A percentile compares a stretch with the other conserved stretches of the same genome.
phyloP scores from a whole-genome alignment of 2,329 filamentous ascomycete genomes.

The Xylariaceae sp. region DNA sequence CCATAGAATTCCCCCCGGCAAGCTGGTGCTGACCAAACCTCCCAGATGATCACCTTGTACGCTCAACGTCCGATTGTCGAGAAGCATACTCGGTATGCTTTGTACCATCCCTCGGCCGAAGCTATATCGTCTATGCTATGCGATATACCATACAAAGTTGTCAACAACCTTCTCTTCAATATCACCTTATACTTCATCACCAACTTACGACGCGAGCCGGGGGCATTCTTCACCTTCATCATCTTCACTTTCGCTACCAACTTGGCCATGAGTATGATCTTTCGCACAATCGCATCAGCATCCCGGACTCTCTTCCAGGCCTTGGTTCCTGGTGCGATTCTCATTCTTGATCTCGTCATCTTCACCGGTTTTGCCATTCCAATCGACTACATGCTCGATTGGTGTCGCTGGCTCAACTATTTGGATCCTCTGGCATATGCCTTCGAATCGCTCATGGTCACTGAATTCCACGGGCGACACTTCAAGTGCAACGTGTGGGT shows the following conservation, averaged over 20 bases:
- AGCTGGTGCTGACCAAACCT: slow-evolving; percentile 12
- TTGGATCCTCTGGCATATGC: slow-evolving; percentile 75
- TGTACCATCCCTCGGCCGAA: slow-evolving; percentile 87
- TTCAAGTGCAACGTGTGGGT: slow-evolving; percentile 50
- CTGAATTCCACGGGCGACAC: slow-evolving; percentile 68
- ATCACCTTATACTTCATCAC: slow-evolving; percentile 83
- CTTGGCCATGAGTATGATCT: slow-evolving; percentile 80
- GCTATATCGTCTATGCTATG: slow-evolving; percentile 82
- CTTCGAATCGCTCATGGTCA: slow-evolving; percentile 77
- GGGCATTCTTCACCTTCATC: slow-evolving; percentile 81
- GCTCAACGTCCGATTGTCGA: slow-evolving; percentile 88
- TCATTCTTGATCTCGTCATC: slow-evolving; percentile 64
- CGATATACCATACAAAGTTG: slow-evolving; percentile 78
- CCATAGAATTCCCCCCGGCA: slow-evolving; percentile 4
- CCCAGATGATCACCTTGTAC: slow-evolving; percentile 74
- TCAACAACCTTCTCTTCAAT: slow-evolving; percentile 75
- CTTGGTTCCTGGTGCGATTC: slow-evolving; percentile 54
- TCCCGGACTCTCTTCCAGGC: slow-evolving; percentile 67
- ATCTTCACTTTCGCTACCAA: slow-evolving; percentile 71
- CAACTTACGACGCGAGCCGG: slow-evolving; percentile 68
- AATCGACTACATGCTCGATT: slow-evolving; percentile 67
- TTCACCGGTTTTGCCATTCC: slow-evolving; percentile 68
- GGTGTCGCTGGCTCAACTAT: slow-evolving; percentile 82
- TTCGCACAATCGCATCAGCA: slow-evolving; percentile 73
- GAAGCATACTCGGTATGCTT: slow-evolving; percentile 79